Evolutionary conservation across 208 protist genomes (phyloP).

Genomic region (Acanthamoeba royreba): DNA sequence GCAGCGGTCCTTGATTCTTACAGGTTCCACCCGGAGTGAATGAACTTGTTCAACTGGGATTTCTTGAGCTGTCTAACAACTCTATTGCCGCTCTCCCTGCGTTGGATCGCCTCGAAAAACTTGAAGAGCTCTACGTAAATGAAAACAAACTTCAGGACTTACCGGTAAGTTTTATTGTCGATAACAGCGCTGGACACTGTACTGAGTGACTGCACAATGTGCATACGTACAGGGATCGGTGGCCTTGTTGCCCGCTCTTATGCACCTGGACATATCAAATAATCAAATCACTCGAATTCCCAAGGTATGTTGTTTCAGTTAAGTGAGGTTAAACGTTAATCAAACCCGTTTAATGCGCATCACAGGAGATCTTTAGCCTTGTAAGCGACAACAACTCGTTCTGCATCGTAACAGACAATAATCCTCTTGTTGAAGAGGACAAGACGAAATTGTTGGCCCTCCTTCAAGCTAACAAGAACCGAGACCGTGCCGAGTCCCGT

Average conservation of each 20-base stretch:
- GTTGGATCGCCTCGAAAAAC: background rate
- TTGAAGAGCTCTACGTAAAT: background rate
- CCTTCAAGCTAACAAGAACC: background rate
- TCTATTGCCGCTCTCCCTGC: background rate
- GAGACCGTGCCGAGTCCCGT: background rate
- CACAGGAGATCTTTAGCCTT: background rate
- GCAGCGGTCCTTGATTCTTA: background rate
- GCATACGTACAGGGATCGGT: background rate
- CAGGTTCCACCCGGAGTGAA: background rate
- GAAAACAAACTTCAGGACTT: background rate
- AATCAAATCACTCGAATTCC: background rate
- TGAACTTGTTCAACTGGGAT: background rate
- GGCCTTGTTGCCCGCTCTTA: background rate
- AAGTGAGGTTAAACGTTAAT: too few relatives aligned
- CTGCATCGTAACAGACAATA: background rate
- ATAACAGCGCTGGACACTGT: background rate
- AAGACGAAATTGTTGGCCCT: background rate
- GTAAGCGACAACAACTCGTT: background rate
- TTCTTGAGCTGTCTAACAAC: background rate
- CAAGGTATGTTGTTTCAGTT: too few relatives aligned
- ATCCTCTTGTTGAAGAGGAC: background rate
- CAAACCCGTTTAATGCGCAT: too few relatives aligned
- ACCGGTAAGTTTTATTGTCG: background rate
- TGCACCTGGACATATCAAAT: background rate
- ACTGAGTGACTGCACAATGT: background rate